Base-by-base conservation (phyloP, 371 early-diverging fungal genomes). In the Mortierella sp. region DNA sequence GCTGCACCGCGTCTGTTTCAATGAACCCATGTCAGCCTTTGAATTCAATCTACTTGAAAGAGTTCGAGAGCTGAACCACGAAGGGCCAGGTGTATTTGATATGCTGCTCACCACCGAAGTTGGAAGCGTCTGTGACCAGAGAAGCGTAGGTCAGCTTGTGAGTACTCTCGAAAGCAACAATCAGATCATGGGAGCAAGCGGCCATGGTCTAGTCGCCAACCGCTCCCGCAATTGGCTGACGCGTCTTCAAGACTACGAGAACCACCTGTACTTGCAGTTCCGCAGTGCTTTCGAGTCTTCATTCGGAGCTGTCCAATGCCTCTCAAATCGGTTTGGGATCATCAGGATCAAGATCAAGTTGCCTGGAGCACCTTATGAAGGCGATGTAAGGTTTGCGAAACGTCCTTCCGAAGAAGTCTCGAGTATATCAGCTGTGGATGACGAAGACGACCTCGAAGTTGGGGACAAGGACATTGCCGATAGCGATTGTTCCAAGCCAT, bases 321-420 rank as follows among this genome's bases (percentile, higher is more conserved):
- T 97, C 14, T 96, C 97, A 1, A 96, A 95, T 25, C 95, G 95
- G 60, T 96, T 97, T 71, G 95, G 95, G 71, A 90, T 94, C 89
- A 93, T 95, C 76, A 85, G 96, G 29, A 88, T 98, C 52, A 88
- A 90, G 66, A 78, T 84, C 4, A 80, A 73, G 31, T 78, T 84
- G 46, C 14, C 25, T 8, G 84, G 90, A 49, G 93, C 92, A 4
- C 10, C n/a, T 13, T 39, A 49, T 9, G 49, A 34, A 10, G 17
- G 25, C 12, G 47, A 29, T 3, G 39, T 34, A 9, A 45, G 25
- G 10, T 5, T 22, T 31, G 3, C 52, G 34, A 48, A 58, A 34
- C 58, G 57, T 34, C 27, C 25, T n/a, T 63, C 70, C 2, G 54
- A 24, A 0, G 58, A 63, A 21, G 50, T 54, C 1, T 54, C 70